Conservation (phyloP, 139 green algal genomes). For the Yamagishiella unicocca region DNA sequence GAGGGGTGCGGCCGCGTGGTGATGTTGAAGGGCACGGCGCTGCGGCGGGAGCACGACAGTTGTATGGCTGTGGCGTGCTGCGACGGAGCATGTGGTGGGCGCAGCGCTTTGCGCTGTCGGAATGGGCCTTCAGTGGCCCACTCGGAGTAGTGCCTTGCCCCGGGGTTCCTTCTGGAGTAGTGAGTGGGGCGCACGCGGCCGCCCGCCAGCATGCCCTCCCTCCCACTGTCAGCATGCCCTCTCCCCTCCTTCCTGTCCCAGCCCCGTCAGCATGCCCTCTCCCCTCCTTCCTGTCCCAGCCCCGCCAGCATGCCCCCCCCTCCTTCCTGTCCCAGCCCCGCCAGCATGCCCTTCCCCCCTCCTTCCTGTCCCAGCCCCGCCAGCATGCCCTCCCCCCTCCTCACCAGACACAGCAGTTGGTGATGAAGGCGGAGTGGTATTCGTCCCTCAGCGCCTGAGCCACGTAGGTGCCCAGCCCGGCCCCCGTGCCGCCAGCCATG, state of each 20-base stretch:
- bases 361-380: too few relatives aligned
- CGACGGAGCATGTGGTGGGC: neutral
- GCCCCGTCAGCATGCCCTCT: neutral
- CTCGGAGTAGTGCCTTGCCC: too few relatives aligned
- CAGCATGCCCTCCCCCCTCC: too few relatives aligned
- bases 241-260: neutral
- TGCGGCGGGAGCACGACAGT: neutral
- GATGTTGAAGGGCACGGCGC: neutral
- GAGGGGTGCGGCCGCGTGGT: neutral
- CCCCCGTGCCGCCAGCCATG: conserved; percentile 88
- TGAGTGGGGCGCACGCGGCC: too few relatives aligned
- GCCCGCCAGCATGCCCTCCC: too few relatives aligned
- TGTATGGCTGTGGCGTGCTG: neutral
- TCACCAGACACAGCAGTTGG: conserved; percentile 89
- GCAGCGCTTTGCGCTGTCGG: too few relatives aligned
- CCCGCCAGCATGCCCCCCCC: neutral
- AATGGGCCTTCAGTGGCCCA: too few relatives aligned
- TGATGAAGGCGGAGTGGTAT: conserved; percentile 69
- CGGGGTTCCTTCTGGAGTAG: too few relatives aligned
- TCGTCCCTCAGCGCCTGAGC: conserved; percentile 76
- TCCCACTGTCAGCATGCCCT: neutral
- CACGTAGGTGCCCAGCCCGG: conserved; percentile 81
- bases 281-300: neutral
- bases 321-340: neutral
- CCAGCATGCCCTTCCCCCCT: too few relatives aligned